These are phyloP conservation scores for Hibiscus mutabilis DNA, from an alignment of 345 rosid species.

Conservation along the genomic window DNA sequence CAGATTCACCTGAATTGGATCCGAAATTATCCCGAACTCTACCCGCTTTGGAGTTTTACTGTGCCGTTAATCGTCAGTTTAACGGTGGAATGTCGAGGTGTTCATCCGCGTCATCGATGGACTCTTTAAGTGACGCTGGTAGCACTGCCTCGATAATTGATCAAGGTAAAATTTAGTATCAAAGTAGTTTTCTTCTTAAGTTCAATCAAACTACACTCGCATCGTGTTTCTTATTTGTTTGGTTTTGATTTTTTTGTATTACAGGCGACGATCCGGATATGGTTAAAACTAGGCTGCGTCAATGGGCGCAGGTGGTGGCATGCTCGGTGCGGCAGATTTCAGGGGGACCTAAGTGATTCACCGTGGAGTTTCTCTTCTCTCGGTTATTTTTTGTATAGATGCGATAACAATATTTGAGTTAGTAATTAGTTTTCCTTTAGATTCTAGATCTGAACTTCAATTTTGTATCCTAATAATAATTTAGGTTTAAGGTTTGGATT, in stretches of 20 bases:
- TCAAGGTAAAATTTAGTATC: slow-evolving; percentile 35
- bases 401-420: not conserved
- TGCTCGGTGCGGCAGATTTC: slow-evolving; percentile 62
- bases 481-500: not conserved
- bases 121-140: slow-evolving; percentile 35
- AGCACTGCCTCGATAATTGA: slow-evolving; percentile 42
- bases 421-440: not conserved
- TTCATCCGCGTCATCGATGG: slow-evolving; percentile 52
- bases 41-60: slow-evolving; percentile 72
- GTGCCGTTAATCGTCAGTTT: slow-evolving; percentile 65
- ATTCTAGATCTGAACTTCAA: not conserved
- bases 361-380: not conserved
- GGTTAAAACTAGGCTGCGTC: slow-evolving; percentile 66
- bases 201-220: not conserved
- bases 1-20: slow-evolving; percentile 58
- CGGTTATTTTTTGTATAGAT: not conserved
- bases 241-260: not conserved
- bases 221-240: not conserved
- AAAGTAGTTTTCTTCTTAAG: not conserved
- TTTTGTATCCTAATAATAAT: not conserved
- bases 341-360: slow-evolving; percentile 32
- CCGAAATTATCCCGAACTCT: slow-evolving; percentile 57
- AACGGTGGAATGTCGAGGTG: slow-evolving; percentile 46
- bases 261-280: slow-evolving; percentile 65
- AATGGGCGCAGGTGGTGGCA: slow-evolving; percentile 88